These are phyloP conservation scores for Lachnellula arida DNA, from an alignment of 2,329 filamentous ascomycete species.

Conservation along the genomic window DNA sequence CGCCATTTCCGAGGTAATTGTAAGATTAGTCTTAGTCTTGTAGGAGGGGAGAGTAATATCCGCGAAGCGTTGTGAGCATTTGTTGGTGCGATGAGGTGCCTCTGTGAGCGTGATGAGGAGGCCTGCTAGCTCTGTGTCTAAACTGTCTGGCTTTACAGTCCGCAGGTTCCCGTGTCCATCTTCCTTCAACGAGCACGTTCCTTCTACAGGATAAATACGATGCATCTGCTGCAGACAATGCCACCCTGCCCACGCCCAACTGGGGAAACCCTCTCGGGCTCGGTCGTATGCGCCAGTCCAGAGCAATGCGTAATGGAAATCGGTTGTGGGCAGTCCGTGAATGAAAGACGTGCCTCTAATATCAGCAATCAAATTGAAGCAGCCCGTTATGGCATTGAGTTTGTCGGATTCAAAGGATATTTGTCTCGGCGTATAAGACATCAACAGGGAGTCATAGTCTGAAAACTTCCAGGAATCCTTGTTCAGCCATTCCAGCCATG, in stretches of 20 bases:
- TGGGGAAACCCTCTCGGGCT: constrained; percentile 1
- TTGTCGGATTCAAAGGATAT: constrained; percentile 5
- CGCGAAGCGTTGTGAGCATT: background rate
- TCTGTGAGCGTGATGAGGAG: background rate
- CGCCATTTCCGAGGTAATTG: background rate
- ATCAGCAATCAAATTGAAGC: constrained; percentile 1
- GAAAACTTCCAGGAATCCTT: background rate
- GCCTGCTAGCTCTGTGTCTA: background rate
- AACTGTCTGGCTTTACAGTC: background rate
- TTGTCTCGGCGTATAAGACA: background rate
- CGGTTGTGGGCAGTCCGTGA: background rate
- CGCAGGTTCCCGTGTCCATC: background rate
- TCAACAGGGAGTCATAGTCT: background rate
- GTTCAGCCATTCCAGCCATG: background rate
- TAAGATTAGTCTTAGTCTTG: background rate
- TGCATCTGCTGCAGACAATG: background rate
- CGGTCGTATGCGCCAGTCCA: background rate
- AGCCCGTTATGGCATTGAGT: constrained; percentile 1
- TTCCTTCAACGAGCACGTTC: background rate
- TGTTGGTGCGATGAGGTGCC: background rate
- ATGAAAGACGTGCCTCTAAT: background rate
- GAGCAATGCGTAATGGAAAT: constrained; percentile 4
- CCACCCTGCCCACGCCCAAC: constrained; percentile 3
- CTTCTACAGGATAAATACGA: background rate
- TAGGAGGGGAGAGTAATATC: background rate